Base-by-base conservation (phyloP, 2,329 filamentous ascomycete species). In the Alternaria hordeiaustralica region DNA sequence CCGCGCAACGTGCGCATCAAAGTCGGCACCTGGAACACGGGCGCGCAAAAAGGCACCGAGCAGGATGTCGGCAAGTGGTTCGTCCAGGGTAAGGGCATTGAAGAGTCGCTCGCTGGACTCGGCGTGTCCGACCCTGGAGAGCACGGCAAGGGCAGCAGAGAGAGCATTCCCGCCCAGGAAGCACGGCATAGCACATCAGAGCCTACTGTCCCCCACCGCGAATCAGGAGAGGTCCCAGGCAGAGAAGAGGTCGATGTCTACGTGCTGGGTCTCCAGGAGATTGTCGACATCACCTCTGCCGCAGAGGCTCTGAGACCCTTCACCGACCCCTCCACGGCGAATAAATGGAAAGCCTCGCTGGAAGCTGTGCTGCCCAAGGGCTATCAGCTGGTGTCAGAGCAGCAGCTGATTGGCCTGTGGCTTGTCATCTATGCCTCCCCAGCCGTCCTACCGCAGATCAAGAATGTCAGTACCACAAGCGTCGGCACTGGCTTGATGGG, bases 1-100 rank as follows among this genome's bases (percentile, higher is more conserved):
- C 87, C 89, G 46, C 90, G 90, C 77, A 87, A 87, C 55, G 88
- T 97, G 71, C 90, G 90, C 68, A 87, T 99, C 79, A 97, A 97
- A 81, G 87, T 99, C 55, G 96, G 95, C 45, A 91, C 92, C 0
- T 99, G 96, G 96, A 99, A 99, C 80, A 93, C 97, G 15, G 96
- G 94, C 5, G 90, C 91, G 2, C 90, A 92, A 68, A 89, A 92
- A 12, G 93, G 92, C 23, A 94, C 93, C 0, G 94, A 97, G 79
- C 92, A 93, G 70, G 96, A 98, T 76, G 83, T 99, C 6, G 91
- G 89, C 8, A 88, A 87, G 30, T 99, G 96, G 96, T 97, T 99
- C 77, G 87, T 96, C 8, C 85, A 89, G 11, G 92, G 91, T 15
- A 88, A 91, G 73, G 92, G 92, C 6, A 81, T 94, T 8, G 87